phyloP scores from a whole-genome alignment of 345 rosid genomes.

The Litchi chinensis region DNA sequence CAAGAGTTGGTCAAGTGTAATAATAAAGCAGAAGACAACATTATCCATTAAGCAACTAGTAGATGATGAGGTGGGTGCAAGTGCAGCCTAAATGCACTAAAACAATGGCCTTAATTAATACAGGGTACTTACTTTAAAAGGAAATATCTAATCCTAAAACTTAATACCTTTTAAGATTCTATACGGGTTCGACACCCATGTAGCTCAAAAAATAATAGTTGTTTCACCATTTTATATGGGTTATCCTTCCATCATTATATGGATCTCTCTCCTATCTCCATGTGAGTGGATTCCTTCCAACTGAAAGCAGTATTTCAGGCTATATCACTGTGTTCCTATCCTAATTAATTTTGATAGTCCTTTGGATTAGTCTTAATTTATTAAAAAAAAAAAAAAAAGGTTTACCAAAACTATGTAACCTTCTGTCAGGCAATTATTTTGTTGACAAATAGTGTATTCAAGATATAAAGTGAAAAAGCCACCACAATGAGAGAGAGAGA shows the following conservation, averaged over 20 bases:
- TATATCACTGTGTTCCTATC: no score
- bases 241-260: no score
- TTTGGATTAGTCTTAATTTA: no score
- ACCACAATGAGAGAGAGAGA: neutral
- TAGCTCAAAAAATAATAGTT: no score
- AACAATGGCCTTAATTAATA: neutral
- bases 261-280: no score
- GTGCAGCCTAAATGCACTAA: neutral
- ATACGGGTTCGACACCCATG: no score
- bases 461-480: conserved; percentile 16
- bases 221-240: no score
- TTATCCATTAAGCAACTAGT: conserved; percentile 21
- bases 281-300: no score
- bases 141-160: neutral
- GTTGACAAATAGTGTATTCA: neutral
- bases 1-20: neutral
- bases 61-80: neutral
- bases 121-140: neutral
- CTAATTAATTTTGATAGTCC: no score
- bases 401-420: conserved; percentile 22
- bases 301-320: no score
- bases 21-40: neutral
- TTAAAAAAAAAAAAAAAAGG: no score
- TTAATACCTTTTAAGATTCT: neutral
- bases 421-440: neutral